Conservation (phyloP, 495 filamentous ascomycete species). For the Cercophora newfieldiana region DNA sequence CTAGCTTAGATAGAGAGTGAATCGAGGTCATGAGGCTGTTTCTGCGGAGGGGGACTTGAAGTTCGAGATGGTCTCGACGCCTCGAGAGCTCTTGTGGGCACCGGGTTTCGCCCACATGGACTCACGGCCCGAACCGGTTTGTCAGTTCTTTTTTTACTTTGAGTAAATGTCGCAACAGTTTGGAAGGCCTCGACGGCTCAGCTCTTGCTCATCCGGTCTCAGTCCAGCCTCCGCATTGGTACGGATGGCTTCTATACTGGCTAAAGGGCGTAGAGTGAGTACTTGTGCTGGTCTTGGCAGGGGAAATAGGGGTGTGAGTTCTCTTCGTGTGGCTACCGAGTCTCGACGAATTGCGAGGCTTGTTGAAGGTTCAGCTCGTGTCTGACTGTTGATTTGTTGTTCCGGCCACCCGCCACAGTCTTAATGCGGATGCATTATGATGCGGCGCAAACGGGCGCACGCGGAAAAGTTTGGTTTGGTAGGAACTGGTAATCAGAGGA, state of each 20-base stretch:
- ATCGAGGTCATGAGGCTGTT: neutral
- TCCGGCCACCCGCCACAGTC: neutral
- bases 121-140: slow-evolving; percentile 11
- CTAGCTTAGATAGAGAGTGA: neutral
- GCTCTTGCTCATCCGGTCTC: neutral
- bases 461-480: neutral
- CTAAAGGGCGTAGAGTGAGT: neutral
- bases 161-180: neutral
- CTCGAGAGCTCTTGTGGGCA: neutral
- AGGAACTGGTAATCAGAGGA: neutral
- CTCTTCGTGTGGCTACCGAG: neutral
- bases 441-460: neutral
- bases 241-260: neutral
- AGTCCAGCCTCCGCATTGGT: neutral
- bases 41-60: neutral
- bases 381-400: neutral
- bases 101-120: neutral
- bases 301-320: neutral
- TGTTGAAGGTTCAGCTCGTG: neutral
- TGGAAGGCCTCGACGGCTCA: neutral
- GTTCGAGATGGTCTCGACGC: neutral
- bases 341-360: neutral
- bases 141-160: neutral
- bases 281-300: slow-evolving; percentile 11
- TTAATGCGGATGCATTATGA: neutral